Evolutionary conservation across 805 yeast genomes (phyloP).

Genomic region (Torulaspora indica): DNA sequence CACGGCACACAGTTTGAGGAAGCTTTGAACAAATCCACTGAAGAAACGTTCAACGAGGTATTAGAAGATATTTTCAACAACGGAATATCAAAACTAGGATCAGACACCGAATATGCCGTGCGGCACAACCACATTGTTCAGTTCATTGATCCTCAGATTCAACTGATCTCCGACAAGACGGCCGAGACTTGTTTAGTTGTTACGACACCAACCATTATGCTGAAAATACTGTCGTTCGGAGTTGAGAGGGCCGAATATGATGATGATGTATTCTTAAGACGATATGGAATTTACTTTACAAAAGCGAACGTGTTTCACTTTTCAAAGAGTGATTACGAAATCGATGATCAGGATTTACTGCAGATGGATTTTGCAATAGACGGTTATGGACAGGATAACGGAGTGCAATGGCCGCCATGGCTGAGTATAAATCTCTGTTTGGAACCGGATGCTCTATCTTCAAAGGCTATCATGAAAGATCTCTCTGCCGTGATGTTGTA

Average conservation of each 20-base stretch:
- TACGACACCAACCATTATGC: slow-evolving; percentile 67
- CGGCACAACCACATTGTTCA: slow-evolving; percentile 59
- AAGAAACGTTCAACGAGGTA: slow-evolving; percentile 11
- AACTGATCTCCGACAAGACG: slow-evolving; percentile 50
- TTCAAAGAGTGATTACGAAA: slow-evolving; percentile 44
- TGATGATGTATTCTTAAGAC: slow-evolving; percentile 50
- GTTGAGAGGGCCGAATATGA: slow-evolving; percentile 41
- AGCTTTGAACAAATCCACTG: slow-evolving; percentile 6
- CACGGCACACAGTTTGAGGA: slow-evolving; percentile 5
- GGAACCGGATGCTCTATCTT: slow-evolving; percentile 44
- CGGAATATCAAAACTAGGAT: slow-evolving; percentile 42
- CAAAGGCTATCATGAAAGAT: slow-evolving; percentile 55
- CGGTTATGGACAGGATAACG: slow-evolving; percentile 54
- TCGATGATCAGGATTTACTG: slow-evolving; percentile 40
- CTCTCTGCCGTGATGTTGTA: slow-evolving; percentile 58
- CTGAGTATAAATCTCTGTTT: slow-evolving; percentile 66
- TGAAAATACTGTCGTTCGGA: slow-evolving; percentile 60
- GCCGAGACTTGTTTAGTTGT: slow-evolving; percentile 59
- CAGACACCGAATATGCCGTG: slow-evolving; percentile 36
- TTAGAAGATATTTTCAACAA: slow-evolving; percentile 42
- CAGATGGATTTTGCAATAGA: slow-evolving; percentile 43
- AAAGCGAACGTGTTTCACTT: slow-evolving; percentile 72
- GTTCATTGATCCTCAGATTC: slow-evolving; percentile 79
- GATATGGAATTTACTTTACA: slow-evolving; percentile 63
- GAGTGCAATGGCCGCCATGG: slow-evolving; percentile 83